These are phyloP conservation scores for Castanea sativa DNA, from an alignment of 306 rosid genomes.

Conservation along the genomic window DNA sequence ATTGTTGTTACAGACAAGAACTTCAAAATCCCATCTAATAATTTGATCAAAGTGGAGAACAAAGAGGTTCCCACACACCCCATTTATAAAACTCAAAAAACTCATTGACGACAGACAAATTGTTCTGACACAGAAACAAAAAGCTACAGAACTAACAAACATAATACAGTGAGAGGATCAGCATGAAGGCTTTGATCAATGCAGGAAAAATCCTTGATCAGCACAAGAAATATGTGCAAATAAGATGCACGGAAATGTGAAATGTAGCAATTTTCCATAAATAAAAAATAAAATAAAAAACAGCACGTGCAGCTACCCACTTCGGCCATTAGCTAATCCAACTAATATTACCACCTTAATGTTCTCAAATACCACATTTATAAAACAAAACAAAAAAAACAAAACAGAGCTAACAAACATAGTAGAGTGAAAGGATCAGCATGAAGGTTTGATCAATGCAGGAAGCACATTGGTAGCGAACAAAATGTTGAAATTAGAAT, in stretches of 20 bases:
- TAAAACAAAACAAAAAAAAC: not conserved
- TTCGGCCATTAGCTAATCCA: too few species aligned
- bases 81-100: not conserved
- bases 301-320: too few species aligned
- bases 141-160: not conserved
- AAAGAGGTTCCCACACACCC: not conserved
- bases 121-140: not conserved
- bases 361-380: too few species aligned
- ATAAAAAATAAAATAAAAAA: too few species aligned
- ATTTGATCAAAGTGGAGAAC: not conserved
- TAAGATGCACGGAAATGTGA: not conserved
- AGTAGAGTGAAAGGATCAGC: slow-evolving; percentile 55
- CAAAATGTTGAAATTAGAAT: not conserved
- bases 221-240: too few species aligned
- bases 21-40: too few species aligned
- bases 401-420: not conserved
- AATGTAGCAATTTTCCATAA: too few species aligned
- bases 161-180: slow-evolving; percentile 50
- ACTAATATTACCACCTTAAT: too few species aligned
- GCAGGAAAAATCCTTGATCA: slow-evolving; percentile 27
- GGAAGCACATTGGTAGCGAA: slow-evolving; percentile 13
- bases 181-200: slow-evolving; percentile 55
- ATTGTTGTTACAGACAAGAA: not conserved
- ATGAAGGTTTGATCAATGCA: slow-evolving; percentile 54
- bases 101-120: too few species aligned